Conservation (phyloP, 768 basidiomycete species). For the Phanerochaete carnosa region DNA sequence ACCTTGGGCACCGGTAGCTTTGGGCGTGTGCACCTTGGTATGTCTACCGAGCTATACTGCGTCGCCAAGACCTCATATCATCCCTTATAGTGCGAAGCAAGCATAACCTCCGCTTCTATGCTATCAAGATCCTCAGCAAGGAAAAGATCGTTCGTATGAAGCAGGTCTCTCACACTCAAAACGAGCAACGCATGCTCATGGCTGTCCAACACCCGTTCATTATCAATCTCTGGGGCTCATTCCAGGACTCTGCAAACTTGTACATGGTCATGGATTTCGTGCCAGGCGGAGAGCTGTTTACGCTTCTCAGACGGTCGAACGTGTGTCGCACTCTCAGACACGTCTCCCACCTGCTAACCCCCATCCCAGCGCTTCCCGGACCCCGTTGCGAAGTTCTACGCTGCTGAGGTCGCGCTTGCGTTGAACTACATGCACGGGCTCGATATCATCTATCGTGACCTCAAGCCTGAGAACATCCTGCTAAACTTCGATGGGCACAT, state of each 20-base stretch:
- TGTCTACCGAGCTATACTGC: conserved; percentile 7
- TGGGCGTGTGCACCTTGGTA: conserved; percentile 91
- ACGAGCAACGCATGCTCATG: conserved; percentile 85
- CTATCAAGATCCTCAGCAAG: conserved; percentile 92
- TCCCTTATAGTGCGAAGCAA: conserved; percentile 69
- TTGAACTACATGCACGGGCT: conserved; percentile 84
- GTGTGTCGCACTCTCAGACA: conserved; percentile 39
- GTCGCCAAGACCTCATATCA: not conserved
- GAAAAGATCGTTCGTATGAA: conserved; percentile 90
- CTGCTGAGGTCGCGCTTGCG: conserved; percentile 91
- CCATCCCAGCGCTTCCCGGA: conserved; percentile 80
- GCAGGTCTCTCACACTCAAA: conserved; percentile 97
- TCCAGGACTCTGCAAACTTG: conserved; percentile 88
- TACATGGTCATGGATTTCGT: conserved; percentile 99
- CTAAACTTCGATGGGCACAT: conserved; percentile 94
- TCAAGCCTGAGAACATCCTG: conserved; percentile 96
- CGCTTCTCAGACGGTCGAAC: conserved; percentile 85
- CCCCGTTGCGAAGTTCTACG: conserved; percentile 97
- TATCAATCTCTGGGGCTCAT: conserved; percentile 94
- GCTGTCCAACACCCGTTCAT: conserved; percentile 90
- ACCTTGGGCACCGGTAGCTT: conserved; percentile 95
- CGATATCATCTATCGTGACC: conserved; percentile 94
- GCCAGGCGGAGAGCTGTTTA: conserved; percentile 95
- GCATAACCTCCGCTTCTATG: conserved; percentile 94
- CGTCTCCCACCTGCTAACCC: conserved; percentile 2